Evolutionary conservation across 1,284 basidiomycete genomes (phyloP).

Genomic region (Trametes pubescens): DNA sequence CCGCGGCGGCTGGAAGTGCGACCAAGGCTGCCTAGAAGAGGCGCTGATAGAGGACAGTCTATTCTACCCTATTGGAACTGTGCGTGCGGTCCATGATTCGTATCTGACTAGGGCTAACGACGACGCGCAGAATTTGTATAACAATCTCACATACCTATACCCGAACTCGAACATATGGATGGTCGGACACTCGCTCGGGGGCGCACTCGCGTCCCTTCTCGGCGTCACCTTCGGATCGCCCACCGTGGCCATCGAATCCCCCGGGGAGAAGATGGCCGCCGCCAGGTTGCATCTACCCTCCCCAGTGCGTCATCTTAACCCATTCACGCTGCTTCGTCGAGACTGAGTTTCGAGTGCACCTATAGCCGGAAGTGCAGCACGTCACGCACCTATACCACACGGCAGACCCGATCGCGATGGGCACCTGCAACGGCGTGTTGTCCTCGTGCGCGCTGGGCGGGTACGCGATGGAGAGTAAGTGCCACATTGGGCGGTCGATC

Average conservation of each 20-base stretch:
- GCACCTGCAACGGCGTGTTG: conserved; percentile 79
- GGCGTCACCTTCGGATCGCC: conserved; percentile 94
- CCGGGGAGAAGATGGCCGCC: conserved; percentile 90
- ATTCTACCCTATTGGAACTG: conserved; percentile 89
- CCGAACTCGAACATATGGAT: conserved; percentile 95
- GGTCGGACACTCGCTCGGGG: conserved; percentile 89
- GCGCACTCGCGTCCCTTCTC: conserved; percentile 86
- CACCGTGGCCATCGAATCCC: conserved; percentile 90
- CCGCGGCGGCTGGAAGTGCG: conserved; percentile 84
- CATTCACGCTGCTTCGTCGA: too few species aligned
- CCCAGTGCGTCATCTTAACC: conserved; percentile 56
- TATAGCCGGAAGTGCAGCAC: conserved; percentile 76
- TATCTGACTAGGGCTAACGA: conserved; percentile 5
- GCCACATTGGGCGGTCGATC: conserved; percentile 86
- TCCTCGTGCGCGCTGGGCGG: conserved; percentile 79
- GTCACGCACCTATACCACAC: conserved; percentile 88
- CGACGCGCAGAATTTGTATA: conserved; percentile 80
- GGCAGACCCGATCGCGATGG: conserved; percentile 88
- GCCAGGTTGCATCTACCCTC: conserved; percentile 88
- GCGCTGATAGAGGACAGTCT: conserved; percentile 85
- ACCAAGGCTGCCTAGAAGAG: conserved; percentile 83
- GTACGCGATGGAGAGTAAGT: conserved; percentile 84
- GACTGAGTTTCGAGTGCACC: conserved; percentile 49
- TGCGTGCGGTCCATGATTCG: conserved; percentile 46
- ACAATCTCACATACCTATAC: conserved; percentile 94